These are phyloP conservation scores for Diphasiastrum complanatum DNA, from an alignment of 83 land plant genomes.

Conservation along the genomic window DNA sequence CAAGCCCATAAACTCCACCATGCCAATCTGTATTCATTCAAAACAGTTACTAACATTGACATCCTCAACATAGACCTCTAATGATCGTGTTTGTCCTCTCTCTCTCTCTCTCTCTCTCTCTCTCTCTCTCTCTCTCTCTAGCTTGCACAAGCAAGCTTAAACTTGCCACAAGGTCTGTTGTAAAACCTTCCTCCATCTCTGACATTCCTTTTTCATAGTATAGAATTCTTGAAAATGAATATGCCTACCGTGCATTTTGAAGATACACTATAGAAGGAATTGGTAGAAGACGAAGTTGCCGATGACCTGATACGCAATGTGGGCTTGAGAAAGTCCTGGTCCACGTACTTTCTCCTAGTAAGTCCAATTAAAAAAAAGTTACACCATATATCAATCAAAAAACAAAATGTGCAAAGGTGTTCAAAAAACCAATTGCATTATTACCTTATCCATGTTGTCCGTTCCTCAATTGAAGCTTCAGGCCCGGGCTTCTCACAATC, in stretches of 20 bases:
- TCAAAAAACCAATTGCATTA: too few relatives aligned
- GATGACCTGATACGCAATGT: slow-evolving; percentile 44
- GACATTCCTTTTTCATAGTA: too few relatives aligned
- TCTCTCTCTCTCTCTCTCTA: too few relatives aligned
- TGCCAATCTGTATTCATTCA: slow-evolving; percentile 49
- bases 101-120: too few relatives aligned
- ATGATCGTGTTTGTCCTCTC: too few relatives aligned
- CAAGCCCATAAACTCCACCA: slow-evolving; percentile 82
- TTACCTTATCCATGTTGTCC: slow-evolving; percentile 65
- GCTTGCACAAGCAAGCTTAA: too few relatives aligned
- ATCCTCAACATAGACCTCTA: too few relatives aligned
- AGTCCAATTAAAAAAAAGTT: too few relatives aligned
- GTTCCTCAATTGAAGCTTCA: slow-evolving; percentile 62
- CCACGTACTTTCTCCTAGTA: slow-evolving; percentile 77
- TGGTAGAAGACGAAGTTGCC: not conserved
- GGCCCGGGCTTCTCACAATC: slow-evolving; percentile 56
- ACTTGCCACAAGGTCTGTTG: not conserved
- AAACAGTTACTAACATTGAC: slow-evolving; percentile 1
- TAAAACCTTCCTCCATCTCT: not conserved
- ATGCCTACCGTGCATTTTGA: too few relatives aligned
- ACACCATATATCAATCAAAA: too few relatives aligned
- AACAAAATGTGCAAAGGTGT: not conserved
- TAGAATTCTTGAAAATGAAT: too few relatives aligned
- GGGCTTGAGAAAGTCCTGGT: slow-evolving; percentile 87
- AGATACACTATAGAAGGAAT: too few relatives aligned